phyloP scores from a whole-genome alignment of 2,329 filamentous ascomycete species.

The Didymosphaeria variabile region DNA sequence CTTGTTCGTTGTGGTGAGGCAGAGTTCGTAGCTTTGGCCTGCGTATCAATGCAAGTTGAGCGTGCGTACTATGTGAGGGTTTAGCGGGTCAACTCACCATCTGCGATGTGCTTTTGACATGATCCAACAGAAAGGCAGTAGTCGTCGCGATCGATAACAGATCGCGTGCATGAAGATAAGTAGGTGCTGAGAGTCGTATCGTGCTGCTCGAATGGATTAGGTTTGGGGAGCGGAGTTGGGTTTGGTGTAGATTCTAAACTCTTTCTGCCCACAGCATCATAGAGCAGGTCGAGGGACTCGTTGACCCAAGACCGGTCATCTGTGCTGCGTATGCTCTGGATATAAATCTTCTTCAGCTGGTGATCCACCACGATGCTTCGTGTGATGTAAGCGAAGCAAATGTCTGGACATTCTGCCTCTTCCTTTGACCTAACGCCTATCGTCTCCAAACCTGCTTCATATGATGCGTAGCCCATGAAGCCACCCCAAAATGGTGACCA shows the following conservation, averaged over 20 bases:
- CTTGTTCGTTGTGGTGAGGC: slow-evolving; percentile 78
- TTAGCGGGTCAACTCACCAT: slow-evolving; percentile 57
- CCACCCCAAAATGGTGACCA: slow-evolving; percentile 78
- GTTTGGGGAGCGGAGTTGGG: slow-evolving; percentile 31
- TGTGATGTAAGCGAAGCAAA: slow-evolving; percentile 79
- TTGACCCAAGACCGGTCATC: slow-evolving; percentile 59
- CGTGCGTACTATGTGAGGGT: neutral
- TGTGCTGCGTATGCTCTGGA: slow-evolving; percentile 70
- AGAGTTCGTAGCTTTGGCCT: slow-evolving; percentile 81
- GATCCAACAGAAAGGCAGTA: slow-evolving; percentile 74
- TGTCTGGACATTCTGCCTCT: slow-evolving; percentile 65
- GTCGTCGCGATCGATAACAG: slow-evolving; percentile 23
- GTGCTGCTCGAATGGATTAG: slow-evolving; percentile 42
- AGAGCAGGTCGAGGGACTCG: slow-evolving; percentile 38
- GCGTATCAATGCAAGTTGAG: slow-evolving; percentile 1
- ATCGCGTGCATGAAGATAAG: slow-evolving; percentile 32
- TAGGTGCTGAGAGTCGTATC: slow-evolving; percentile 39
- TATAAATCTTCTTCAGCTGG: slow-evolving; percentile 64
- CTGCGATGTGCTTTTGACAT: slow-evolving; percentile 76
- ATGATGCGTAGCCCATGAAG: slow-evolving; percentile 84
- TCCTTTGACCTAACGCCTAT: slow-evolving; percentile 59
- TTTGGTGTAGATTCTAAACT: slow-evolving; percentile 43
- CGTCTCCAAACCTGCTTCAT: slow-evolving; percentile 78
- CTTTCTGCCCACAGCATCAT: slow-evolving; percentile 39
- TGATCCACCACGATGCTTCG: slow-evolving; percentile 83